Evolutionary conservation across 371 early-diverging fungal species (phyloP), one percentile per base, ranked within the genome.

Genomic region (Lichtheimia corymbifera): DNA sequence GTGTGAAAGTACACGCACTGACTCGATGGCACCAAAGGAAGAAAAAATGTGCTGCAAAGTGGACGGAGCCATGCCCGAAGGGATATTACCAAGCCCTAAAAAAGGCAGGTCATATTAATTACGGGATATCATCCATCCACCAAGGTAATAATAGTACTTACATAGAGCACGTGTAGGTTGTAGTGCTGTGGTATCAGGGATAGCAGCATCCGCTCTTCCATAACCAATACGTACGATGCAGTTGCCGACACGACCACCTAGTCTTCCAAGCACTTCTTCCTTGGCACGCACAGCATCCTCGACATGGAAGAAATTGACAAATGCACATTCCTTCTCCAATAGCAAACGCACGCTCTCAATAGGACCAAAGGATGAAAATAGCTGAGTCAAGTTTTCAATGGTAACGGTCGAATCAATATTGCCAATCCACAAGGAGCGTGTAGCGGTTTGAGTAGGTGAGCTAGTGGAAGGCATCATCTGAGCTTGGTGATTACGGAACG

Each of bases 301-400:
- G 4, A 91, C 75, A 11, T 86, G 83, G 47, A 84, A 73, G 66
- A 90, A 97, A 67, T 96, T 98, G 64, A 98, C 88, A 73, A 97
- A 98, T 12, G 96, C 98, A 58, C 98, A 97, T 63, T 97, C 97
- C 72, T 95, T 94, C 65, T 98, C 98, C 6, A 93, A 88, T 17
- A 97, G 79, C 47, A 97, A 84, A 18, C 97, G 87, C 50, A 97
- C 82, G 55, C 92, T 91, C 73, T 98, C 98, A 67, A 98, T 93
- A 20, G 92, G 84, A 0, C 98, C 98, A 71, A 90, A 98, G n/a
- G 87, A 84, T 25, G 91, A 84, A 68, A 97, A 98, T 11, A 91
- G 71, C 55, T 86, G 83, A 11, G 91, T 86, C 53, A 98, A 75
- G 28, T 93, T 91, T 18, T 91, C 87, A n/a, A 87, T 82, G 5